Conservation (phyloP, 1,284 basidiomycete species). For the Wolfiporia cocos region DNA sequence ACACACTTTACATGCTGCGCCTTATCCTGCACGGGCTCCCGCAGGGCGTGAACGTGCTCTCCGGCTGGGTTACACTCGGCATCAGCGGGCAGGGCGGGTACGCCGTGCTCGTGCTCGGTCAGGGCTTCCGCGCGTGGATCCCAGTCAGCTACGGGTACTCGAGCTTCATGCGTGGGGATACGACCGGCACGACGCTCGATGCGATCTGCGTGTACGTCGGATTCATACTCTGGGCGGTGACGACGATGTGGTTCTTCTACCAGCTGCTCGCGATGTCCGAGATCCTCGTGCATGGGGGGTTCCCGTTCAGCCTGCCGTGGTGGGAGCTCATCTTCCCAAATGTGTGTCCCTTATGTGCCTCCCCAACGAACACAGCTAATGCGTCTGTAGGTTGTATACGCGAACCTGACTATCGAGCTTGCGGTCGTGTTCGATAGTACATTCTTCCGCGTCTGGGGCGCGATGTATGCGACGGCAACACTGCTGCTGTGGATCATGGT, state of each 20-base stretch:
- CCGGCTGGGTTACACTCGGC: slow-evolving; percentile 23
- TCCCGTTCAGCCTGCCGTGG: slow-evolving; percentile 36
- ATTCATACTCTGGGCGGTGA: slow-evolving; percentile 38
- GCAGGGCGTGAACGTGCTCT: slow-evolving; percentile 14
- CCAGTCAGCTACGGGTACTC: slow-evolving; percentile 24
- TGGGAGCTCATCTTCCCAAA: slow-evolving; percentile 49
- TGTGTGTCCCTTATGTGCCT: slow-evolving; percentile 4
- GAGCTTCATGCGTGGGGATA: slow-evolving; percentile 22
- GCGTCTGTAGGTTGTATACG: slow-evolving; percentile 32
- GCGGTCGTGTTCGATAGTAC: slow-evolving; percentile 34
- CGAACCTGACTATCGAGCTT: slow-evolving; percentile 38
- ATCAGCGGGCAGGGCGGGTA: slow-evolving; percentile 44
- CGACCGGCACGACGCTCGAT: slow-evolving; percentile 25
- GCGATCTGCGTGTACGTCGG: slow-evolving; percentile 31
- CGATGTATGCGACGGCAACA: slow-evolving; percentile 17
- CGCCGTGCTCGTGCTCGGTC: slow-evolving; percentile 45
- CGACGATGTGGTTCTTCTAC: slow-evolving; percentile 37
- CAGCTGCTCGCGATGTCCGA: slow-evolving; percentile 24
- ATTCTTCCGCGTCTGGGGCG: slow-evolving; percentile 24
- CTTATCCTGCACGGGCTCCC: slow-evolving; percentile 36
- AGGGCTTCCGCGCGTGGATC: slow-evolving; percentile 33
- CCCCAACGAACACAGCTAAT: neutral
- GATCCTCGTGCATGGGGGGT: slow-evolving; percentile 21
- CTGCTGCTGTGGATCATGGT: slow-evolving; percentile 38
- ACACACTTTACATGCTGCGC: slow-evolving; percentile 36